Base-by-base conservation (phyloP, 2,329 filamentous ascomycete species). In the Aureobasidium melanogenum region DNA sequence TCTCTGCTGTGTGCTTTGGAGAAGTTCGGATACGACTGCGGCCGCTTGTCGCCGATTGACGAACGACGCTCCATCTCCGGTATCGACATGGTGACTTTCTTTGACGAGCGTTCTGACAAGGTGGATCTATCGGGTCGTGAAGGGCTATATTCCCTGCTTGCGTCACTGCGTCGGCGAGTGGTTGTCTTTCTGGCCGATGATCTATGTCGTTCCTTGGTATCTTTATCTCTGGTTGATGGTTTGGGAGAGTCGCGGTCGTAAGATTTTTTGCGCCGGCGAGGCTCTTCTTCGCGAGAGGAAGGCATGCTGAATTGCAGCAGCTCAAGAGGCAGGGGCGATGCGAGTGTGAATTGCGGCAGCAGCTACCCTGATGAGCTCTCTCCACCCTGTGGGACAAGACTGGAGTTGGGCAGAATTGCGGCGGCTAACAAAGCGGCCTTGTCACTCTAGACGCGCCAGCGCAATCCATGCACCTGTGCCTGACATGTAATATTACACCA, bases 1-100 rank as follows among this genome's bases (percentile, higher is more conserved):
- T 97, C 93, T 74, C 91, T 94, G 79, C 91, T 95, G 73, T 96
- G 90, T 14, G 88, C 88, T 75, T 95, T 97, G 75, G 89, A 94
- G 74, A 95, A 91, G 12, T 82, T 81, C 1, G 91, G 90, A 71
- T 96, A 96, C 7, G 89, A 87, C 44, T 88, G 67, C 39, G 73
- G 68, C 55, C 73, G 68, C 43, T 75, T 73, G 10, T 69, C 72
- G 63, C 70, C 73, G 22, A 67, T 68, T 15, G 69, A 70, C 15
- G 70, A 62, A 30, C 77, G 71, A 3, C 77, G 73, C 24, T 76
- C 74, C 74, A 80, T 76, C 66, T 80, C 79, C 39, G 79, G 77
- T 54, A 77, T 74, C 28, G 63, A 52, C 58, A 76, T 67, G 19
- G 74, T 69, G 67, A 74, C 73, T 60, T 73, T 74, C 62, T 64